Base-by-base conservation (phyloP, 2,329 filamentous ascomycete species). In the Chalaropsis thielavioides region DNA sequence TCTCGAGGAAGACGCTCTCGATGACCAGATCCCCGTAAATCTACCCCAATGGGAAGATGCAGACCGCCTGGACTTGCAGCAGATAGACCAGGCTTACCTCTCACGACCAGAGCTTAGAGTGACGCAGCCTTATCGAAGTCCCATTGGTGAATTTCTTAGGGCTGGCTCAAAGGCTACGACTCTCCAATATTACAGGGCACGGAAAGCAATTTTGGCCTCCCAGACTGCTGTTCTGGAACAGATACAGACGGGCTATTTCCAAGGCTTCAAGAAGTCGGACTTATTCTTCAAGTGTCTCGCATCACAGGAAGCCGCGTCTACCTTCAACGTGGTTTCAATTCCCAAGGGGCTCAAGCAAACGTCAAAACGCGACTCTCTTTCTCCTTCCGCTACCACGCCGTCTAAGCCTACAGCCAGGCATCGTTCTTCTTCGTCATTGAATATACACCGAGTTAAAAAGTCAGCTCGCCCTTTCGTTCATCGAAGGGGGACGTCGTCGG, bases 271-370 rank as follows among this genome's bases (percentile, higher is more conserved):
- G 72, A 89, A 86, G 70, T 96, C 94, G 0, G 94, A 97, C 71
- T 75, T 99, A 0, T 99, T 91, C 73, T 97, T 94, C 78, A 99
- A 99, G 73, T 96, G 92, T 72, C 80, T 99, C 0, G 90, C 92
- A 7, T 89, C 92, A 13, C 90, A 95, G 71, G 91, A 96, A 74
- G 80, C 83, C 51, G 79, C 82, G 1, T 78, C 72, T 58, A 68
- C 31, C 22, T 27, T 41, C 8, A 44, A 38, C n/a, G 4, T 63
- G n/a, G 54, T 54, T 17, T 51, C 61, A 15, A n/a, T 11, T 10
- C 43, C 64, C 13, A 10, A 3, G 7, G 40, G 54, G 11, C 56
- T 58, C 24, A 49, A 61, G 17, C 62, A 46, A 43, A 22, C 58
- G 1, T 27, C 24, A n/a, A 27, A 46, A 10, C 41, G 35, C 13